Percentiles rank a stretch among this genome's conserved stretches.
Conservation (phyloP, 345 rosid genomes). For the Odontarrhena argentea region DNA sequence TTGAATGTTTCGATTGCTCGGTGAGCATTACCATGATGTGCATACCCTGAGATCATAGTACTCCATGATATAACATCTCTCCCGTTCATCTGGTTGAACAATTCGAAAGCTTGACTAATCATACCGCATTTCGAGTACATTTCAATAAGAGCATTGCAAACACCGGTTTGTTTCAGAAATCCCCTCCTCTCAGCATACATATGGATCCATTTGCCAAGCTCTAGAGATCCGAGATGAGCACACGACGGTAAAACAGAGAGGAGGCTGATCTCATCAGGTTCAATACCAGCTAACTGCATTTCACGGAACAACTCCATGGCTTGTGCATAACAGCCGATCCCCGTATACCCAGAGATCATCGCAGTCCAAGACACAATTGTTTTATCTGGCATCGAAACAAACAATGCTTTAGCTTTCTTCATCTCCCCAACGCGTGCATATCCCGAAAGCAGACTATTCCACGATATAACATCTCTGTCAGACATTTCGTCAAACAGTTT, state of each 20-base stretch:
- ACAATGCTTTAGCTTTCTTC: constrained; percentile 51
- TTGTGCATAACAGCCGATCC: constrained; percentile 43
- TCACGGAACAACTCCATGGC: constrained; percentile 52
- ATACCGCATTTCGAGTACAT: constrained; percentile 68
- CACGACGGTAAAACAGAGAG: constrained; percentile 57
- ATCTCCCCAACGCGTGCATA: constrained; percentile 53
- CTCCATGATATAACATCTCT: constrained; percentile 68
- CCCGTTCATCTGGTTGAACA: constrained; percentile 45
- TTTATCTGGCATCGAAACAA: constrained; percentile 44
- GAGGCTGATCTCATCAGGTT: constrained; percentile 58
- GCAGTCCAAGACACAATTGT: constrained; percentile 68
- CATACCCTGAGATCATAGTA: constrained; percentile 63
- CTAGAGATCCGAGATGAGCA: constrained; percentile 57
- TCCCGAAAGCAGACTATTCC: constrained; percentile 63
- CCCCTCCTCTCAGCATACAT: constrained; percentile 45
- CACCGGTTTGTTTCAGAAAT: constrained; percentile 35
- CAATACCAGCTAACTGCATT: constrained; percentile 46
- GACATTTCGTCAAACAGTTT: constrained; percentile 60
- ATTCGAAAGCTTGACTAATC: constrained; percentile 45
- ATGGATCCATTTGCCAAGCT: constrained; percentile 64
- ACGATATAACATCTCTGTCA: constrained; percentile 57
- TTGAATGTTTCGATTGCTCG: constrained; percentile 47
- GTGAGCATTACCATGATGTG: constrained; percentile 54
- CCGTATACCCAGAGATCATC: constrained; percentile 56
- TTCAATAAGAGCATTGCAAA: constrained; percentile 54